These are phyloP conservation scores for Epichloe brachyelytri DNA, from an alignment of 2,329 filamentous ascomycete genomes.

Conservation along the genomic window DNA sequence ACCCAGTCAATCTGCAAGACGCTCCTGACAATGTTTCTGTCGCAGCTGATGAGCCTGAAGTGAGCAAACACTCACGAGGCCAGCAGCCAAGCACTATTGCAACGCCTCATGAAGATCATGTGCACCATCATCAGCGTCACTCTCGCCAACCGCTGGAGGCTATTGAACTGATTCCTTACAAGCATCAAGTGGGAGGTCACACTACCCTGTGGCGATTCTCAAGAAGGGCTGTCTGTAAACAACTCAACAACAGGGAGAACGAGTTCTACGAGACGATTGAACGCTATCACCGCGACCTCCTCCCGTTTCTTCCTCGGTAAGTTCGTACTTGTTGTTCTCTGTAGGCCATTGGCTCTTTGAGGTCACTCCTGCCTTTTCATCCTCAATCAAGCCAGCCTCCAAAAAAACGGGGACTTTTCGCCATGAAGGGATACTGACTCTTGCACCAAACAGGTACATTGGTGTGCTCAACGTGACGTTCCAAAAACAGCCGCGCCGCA, in stretches of 20 bases:
- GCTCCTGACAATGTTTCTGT: slow-evolving; percentile 24
- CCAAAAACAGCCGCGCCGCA: slow-evolving; percentile 64
- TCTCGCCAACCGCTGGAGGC: slow-evolving; percentile 61
- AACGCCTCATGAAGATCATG: slow-evolving; percentile 32
- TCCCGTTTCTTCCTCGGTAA: slow-evolving; percentile 81
- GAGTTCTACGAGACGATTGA: slow-evolving; percentile 98
- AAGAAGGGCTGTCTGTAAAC: slow-evolving; percentile 88
- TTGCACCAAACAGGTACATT: slow-evolving; percentile 57
- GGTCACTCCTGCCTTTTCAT: not conserved
- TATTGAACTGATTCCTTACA: slow-evolving; percentile 92
- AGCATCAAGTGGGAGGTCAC: slow-evolving; percentile 93
- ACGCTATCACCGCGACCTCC: slow-evolving; percentile 73
- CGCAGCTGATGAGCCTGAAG: slow-evolving; percentile 30
- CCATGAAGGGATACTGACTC: slow-evolving; percentile 1
- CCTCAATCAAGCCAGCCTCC: not conserved
- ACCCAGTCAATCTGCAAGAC: slow-evolving; percentile 21
- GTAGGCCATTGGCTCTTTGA: not conserved
- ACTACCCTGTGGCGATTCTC: slow-evolving; percentile 96
- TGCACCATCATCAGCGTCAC: slow-evolving; percentile 38
- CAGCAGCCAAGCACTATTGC: slow-evolving; percentile 24
- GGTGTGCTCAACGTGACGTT: slow-evolving; percentile 95
- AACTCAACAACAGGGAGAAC: slow-evolving; percentile 95
- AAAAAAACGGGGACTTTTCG: no score
- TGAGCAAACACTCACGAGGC: slow-evolving; percentile 15
- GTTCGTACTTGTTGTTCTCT: slow-evolving; percentile 10